Base-by-base conservation (phyloP, 2,329 filamentous ascomycete genomes). In the Exophiala sp. region DNA sequence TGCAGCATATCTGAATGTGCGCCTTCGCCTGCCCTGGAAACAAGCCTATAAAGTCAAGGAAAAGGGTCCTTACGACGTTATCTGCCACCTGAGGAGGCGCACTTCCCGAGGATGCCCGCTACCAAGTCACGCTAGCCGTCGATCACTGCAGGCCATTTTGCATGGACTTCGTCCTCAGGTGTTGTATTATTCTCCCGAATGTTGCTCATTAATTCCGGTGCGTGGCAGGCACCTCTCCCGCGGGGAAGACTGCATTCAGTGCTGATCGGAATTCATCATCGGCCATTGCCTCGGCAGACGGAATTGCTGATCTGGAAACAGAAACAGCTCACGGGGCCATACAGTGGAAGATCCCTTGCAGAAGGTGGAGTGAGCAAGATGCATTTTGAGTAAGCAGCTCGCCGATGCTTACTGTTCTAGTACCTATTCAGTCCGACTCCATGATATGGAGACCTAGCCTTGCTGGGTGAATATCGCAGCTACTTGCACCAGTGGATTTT, bases 91-190 rank as follows among this genome's bases (percentile, higher is more conserved):
- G 24, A 29, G 24, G 24, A 29, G 24, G 24, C 24, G 24, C 24
- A 29, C 24, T 29, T 29, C 24, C 24, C 24, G 24, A 29, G 24
- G 24, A 5, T 29, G 24, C 7, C 24, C 24, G 24, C 24, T 29
- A 29, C 24, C 24, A 33, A 18, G 34, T 40, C 48, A 41, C 55
- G 55, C 55, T 58, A 58, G 51, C 34, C 21, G 55, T 58, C 51
- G 55, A 58, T 58, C 55, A 58, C 52, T 39, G 44, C 46, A 36
- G 20, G 24, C 33, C 42, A 29, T 43, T 32, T 43, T 43, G 41
- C 20, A 12, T 9, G 2, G 24, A 14, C 41, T 24, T 24, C 20
- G 21, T 20, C 10, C 41, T n/a, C 18, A 24, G 9, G 6, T 12
- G 8, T 43, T 29, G 5, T 24, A n/a, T 8, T 43, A n/a, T 8